A percentile compares a stretch with the other conserved stretches of the same genome.
These are phyloP conservation scores for Aegilops umbellulata DNA, from an alignment of 176 grass and related monocot species.

Conservation along the genomic window DNA sequence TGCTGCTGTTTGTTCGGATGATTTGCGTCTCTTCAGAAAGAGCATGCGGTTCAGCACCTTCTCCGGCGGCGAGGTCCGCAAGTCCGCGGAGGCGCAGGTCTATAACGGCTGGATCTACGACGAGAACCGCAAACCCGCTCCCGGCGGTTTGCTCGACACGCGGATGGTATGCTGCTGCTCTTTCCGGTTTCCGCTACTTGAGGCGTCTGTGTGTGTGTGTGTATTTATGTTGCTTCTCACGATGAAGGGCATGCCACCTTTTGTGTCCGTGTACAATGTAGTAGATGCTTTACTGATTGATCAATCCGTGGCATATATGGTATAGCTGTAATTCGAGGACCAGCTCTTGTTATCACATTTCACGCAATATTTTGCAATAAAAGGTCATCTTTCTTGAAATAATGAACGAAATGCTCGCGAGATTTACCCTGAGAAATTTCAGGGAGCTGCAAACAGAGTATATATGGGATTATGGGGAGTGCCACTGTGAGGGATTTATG, in stretches of 20 bases:
- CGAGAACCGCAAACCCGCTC: constrained; percentile 15
- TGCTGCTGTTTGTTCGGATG: not conserved
- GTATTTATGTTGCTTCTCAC: too few species aligned
- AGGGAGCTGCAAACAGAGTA: not conserved
- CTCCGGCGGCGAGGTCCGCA: constrained; percentile 66
- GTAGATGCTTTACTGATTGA: not conserved
- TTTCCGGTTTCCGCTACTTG: not conserved
- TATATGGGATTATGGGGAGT: too few species aligned
- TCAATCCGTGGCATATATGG: not conserved
- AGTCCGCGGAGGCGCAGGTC: constrained; percentile 65
- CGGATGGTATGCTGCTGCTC: constrained; percentile 48
- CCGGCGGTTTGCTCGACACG: constrained; percentile 66
- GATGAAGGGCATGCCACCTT: not conserved
- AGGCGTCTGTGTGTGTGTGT: too few species aligned
- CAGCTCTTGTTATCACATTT: not conserved
- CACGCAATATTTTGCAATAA: not conserved
- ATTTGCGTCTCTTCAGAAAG: constrained; percentile 50
- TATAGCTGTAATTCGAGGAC: not conserved
- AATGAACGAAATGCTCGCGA: too few species aligned
- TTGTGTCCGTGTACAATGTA: not conserved
- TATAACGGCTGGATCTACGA: constrained; percentile 66
- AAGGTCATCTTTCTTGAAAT: too few species aligned
- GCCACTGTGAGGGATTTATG: too few species aligned
- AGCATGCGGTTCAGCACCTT: constrained; percentile 77
- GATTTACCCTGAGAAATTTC: not conserved